These are phyloP conservation scores for Skeletonema tropicum DNA, from an alignment of 108 stramenopile species.

Conservation along the genomic window DNA sequence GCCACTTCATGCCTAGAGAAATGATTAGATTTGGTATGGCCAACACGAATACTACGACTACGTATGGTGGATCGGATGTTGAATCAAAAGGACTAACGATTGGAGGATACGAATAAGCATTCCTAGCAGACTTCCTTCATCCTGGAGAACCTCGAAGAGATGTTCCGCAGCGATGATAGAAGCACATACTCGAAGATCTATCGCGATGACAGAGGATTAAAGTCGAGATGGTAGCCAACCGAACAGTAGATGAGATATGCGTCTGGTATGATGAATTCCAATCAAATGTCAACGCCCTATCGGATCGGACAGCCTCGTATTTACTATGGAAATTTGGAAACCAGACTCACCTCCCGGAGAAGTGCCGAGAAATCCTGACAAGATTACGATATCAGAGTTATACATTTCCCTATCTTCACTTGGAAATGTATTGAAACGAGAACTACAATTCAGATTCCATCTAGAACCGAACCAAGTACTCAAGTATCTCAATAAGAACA, in stretches of 20 bases:
- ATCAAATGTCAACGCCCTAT: background rate
- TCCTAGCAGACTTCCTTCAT: slow-evolving; percentile 25
- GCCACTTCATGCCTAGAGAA: too few species aligned
- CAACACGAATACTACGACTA: slow-evolving; percentile 25
- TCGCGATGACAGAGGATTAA: slow-evolving; percentile 23
- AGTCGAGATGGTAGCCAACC: background rate
- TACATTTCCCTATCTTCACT: background rate
- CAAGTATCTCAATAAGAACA: slow-evolving; percentile 20
- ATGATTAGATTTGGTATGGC: too few species aligned
- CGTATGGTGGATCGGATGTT: slow-evolving; percentile 18
- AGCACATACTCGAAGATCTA: slow-evolving; percentile 8
- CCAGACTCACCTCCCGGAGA: slow-evolving; percentile 12
- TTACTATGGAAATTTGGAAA: slow-evolving; percentile 29
- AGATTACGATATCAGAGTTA: background rate
- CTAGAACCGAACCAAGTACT: slow-evolving; percentile 17
- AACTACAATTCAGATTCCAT: slow-evolving; percentile 23
- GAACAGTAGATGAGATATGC: slow-evolving; percentile 5
- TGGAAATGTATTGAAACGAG: slow-evolving; percentile 7
- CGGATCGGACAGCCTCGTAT: slow-evolving; percentile 14
- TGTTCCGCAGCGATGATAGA: background rate
- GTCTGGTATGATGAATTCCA: slow-evolving; percentile 9
- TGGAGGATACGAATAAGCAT: slow-evolving; percentile 20
- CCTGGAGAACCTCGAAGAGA: slow-evolving; percentile 12
- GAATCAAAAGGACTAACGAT: slow-evolving; percentile 17
- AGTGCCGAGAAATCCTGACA: background rate